A percentile compares a stretch with the other conserved stretches of the same genome.
These are phyloP conservation scores for Tritrichomonas musculus DNA, from an alignment of 208 protist species.

Conservation along the genomic window DNA sequence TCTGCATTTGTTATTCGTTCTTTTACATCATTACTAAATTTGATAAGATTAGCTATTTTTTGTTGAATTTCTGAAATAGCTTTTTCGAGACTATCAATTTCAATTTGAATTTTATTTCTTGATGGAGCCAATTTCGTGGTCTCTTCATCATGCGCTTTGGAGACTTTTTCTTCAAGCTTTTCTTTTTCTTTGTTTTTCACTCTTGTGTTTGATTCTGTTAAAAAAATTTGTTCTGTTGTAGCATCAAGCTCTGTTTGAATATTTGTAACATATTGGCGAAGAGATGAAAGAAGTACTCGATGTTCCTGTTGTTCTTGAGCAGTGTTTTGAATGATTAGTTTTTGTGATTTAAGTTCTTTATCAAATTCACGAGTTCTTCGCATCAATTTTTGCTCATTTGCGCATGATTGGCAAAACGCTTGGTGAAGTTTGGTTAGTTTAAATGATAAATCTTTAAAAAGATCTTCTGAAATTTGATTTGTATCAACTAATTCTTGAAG, in stretches of 20 bases:
- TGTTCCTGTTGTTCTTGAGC: conserved; percentile 26
- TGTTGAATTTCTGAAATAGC: not conserved
- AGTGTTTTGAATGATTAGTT: conserved; percentile 6
- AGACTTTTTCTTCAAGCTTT: not conserved
- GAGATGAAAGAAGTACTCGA: not conserved
- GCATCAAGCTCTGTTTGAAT: not conserved
- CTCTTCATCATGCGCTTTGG: not conserved
- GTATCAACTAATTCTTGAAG: not conserved
- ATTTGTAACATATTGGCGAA: conserved; percentile 2
- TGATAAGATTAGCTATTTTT: not conserved
- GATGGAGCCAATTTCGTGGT: not conserved
- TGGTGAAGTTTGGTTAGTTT: conserved; percentile 27
- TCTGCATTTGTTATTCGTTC: not conserved
- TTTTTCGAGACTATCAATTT: not conserved
- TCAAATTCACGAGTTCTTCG: not conserved
- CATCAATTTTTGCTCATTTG: not conserved
- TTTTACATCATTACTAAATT: not conserved
- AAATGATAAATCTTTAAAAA: not conserved
- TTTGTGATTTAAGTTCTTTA: conserved; percentile 7
- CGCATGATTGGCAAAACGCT: not conserved
- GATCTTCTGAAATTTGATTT: not conserved
- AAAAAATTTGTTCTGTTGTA: not conserved
- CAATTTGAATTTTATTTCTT: not conserved
- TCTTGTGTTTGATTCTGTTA: not conserved
- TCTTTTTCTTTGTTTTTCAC: conserved; percentile 24